Evolutionary conservation across 371 early-diverging fungal species (phyloP), one percentile per base, ranked within the genome.

Genomic region (Syncephalastrum monosporum): DNA sequence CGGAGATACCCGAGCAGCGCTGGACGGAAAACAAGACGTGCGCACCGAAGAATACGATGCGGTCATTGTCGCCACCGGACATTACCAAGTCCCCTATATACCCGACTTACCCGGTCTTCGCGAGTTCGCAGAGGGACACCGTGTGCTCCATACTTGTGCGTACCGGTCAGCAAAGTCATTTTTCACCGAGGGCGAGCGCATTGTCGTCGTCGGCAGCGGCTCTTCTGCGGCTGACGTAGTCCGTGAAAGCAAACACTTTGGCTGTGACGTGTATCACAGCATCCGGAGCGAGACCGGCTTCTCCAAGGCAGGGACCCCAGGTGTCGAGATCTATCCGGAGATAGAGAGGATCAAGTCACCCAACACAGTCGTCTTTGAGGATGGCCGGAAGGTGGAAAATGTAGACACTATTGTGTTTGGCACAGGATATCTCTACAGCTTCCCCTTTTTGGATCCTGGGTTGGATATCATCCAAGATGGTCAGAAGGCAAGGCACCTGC

Each of bases 361-460:
- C 13, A 17, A 33, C 38, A 33, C 38, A 2, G 46, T 84, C 3
- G 61, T 68, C 42, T 75, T 73, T 42, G 45, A 59, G n/a, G 78
- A 82, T 25, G 73, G 72, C 5, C 50, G 69, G 1, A 2, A 4
- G 5, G 58, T 82, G 0, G 57, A 56, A 6, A 53, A 72, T 15
- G 62, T 82, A 0, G 81, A 86, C 54, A 17, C 44, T 3, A 57
- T 87, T 27, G 65, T 87, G 0, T 84, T 82, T 55, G 84, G 82
- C 15, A 88, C 89, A 0, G 89, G 86, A 0, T 87, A 84, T 56
- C 62, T 82, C 0, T 83, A 74, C 48, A 72, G 75, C 6, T 82
- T 71, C 52, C 89, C 89, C 6, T 88, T 86, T 50, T 50, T 80
- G 7, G 63, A 53, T 6, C 67, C 68, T 38, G 64, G 68, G 24